Evolutionary conservation across 108 stramenopile species (phyloP).

Genomic region (Cyclotella cryptica): DNA sequence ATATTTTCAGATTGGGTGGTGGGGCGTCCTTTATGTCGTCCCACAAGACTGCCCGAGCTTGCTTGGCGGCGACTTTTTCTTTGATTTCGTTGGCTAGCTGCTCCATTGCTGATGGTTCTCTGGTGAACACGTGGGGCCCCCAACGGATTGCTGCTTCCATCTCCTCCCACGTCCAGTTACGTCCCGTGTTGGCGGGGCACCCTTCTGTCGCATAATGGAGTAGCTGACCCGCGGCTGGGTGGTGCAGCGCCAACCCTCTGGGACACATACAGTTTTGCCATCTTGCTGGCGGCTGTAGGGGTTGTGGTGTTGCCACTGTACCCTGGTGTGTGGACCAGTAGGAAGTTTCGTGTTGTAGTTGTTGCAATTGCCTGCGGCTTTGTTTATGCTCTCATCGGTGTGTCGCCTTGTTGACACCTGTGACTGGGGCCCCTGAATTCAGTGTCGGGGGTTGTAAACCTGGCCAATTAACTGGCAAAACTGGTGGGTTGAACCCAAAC

Average conservation of each 20-base stretch:
- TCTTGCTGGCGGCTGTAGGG: background rate
- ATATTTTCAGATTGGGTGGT: slow-evolving; percentile 23
- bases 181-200: background rate
- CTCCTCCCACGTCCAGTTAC: slow-evolving; percentile 18
- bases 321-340: slow-evolving; percentile 1
- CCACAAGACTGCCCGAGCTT: slow-evolving; percentile 21
- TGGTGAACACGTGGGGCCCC: slow-evolving; percentile 25
- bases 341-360: background rate
- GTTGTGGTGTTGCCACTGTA: background rate
- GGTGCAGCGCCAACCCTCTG: slow-evolving; percentile 15
- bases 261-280: slow-evolving; percentile 29
- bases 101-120: slow-evolving; percentile 3
- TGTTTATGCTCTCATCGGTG: background rate
- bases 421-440: background rate
- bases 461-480: too few species aligned
- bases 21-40: slow-evolving; percentile 7
- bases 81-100: slow-evolving; percentile 13
- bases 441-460: background rate
- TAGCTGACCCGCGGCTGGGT: too few species aligned
- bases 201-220: too few species aligned
- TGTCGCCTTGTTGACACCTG: background rate
- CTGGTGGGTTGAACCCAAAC: too few species aligned
- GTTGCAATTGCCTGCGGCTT: background rate
- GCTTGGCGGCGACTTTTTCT: slow-evolving; percentile 5
- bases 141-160: slow-evolving; percentile 16